Base-by-base conservation (phyloP, 441 rosid genomes). In the Euphorbia corollata region DNA sequence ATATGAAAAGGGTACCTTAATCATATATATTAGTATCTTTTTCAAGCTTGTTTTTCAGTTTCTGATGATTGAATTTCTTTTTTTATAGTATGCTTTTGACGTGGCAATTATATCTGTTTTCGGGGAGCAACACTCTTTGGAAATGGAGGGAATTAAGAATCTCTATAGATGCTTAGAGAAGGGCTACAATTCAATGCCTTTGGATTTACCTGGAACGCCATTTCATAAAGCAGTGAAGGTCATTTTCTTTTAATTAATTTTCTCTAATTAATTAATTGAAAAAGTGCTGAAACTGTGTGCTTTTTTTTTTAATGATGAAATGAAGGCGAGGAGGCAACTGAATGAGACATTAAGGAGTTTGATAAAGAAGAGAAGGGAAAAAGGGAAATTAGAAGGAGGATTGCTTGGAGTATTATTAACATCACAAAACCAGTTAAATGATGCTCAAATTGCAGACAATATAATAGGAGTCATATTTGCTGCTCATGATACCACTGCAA, bases 141-240 rank as follows among this genome's bases (percentile, higher is more conserved):
- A 82, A 72, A 80, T 83, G 73, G 82, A 85, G 71, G 82, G 69
- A 66, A 85, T 92, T 65, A 87, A 87, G 71, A 72, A 79, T 43
- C 81, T 90, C 16, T 90, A 88, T 75, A 89, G 76, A n/a, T 74
- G 84, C 61, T 78, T 92, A 22, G 93, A 90, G 72, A 85, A 73
- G 66, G 98, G 97, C 51, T 90, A 90, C 72, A 92, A 92, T 71
- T 92, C 98, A 23, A 90, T 92, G 98, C 97, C 98, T 34, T 69
- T 90, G 55, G 80, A 86, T 77, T 72, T 92, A 22, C 96, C 92
- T 0, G 94, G 93, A 69, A 92, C 98, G 54, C 90, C 83, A 27
- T 92, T 85, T 71, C 82, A 75, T 65, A 86, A 75, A 75, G 89
- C 98, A 68, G 81, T 90, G 81, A 90, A 87, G 87, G 98, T 86